phyloP scores from a whole-genome alignment of 176 grass and related monocot genomes.

The Musa itinerans region DNA sequence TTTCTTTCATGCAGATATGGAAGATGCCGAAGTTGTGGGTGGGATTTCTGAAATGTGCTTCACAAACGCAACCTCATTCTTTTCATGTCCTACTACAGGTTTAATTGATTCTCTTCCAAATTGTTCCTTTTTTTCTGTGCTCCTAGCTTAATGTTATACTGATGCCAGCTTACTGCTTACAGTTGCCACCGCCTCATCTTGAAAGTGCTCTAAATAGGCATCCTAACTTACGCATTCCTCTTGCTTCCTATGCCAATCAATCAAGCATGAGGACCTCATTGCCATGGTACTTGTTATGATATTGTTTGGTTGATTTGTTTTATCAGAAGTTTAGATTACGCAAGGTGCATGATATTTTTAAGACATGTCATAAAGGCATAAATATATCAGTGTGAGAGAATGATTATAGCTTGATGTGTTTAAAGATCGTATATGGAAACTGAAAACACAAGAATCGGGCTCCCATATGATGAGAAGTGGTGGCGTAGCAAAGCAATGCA shows the following conservation, averaged over 20 bases:
- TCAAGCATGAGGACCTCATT: conserved; percentile 12
- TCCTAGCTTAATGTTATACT: neutral
- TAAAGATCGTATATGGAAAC: neutral
- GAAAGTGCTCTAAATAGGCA: conserved; percentile 15
- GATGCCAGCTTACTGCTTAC: conserved; percentile 19
- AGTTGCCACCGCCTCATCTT: conserved; percentile 11
- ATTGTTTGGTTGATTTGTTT: neutral
- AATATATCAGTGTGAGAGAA: neutral
- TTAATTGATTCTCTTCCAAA: conserved; percentile 6
- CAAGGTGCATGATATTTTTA: neutral
- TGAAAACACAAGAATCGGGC: neutral
- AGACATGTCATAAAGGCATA: neutral
- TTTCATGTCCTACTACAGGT: conserved; percentile 92
- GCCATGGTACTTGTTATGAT: neutral
- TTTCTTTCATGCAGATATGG: conserved; percentile 68
- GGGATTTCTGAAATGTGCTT: conserved; percentile 89
- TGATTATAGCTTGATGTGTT: too few species aligned
- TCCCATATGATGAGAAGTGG: too few species aligned
- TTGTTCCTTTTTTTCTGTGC: conserved; percentile 1
- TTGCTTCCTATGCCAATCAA: conserved; percentile 19
- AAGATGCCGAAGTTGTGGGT: conserved; percentile 91
- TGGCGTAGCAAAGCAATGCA: too few species aligned
- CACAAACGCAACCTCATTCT: conserved; percentile 81
- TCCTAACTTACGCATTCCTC: conserved; percentile 9
- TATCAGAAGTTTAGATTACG: neutral